phyloP scores from a whole-genome alignment of 345 rosid genomes.

The Pseudoturritis turrita region DNA sequence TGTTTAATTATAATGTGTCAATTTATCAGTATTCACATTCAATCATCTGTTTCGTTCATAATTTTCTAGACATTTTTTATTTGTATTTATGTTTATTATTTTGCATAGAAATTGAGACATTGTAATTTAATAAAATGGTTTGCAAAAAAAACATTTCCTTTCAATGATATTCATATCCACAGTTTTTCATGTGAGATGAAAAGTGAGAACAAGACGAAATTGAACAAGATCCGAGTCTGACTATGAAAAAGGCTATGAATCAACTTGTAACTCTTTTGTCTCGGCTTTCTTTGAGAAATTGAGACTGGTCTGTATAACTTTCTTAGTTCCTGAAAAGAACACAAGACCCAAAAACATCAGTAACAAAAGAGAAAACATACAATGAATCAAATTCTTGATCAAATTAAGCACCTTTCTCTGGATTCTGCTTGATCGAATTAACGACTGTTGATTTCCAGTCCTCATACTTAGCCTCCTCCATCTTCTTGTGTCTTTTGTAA shows the following conservation, averaged over 20 bases:
- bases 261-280: conserved; percentile 38
- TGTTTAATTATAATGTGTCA: too few species aligned
- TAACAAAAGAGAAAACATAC: not conserved
- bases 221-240: not conserved
- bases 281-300: conserved; percentile 45
- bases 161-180: not conserved
- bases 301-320: conserved; percentile 60
- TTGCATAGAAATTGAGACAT: not conserved
- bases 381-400: not conserved
- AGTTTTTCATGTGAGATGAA: not conserved
- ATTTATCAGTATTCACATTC: not conserved
- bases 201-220: not conserved
- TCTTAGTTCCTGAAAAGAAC: conserved; percentile 45
- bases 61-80: not conserved
- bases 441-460: conserved; percentile 77
- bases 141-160: not conserved
- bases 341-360: not conserved
- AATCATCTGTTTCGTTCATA: not conserved
- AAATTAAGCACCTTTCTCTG: conserved; percentile 39
- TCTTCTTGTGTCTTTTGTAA: conserved; percentile 59
- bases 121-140: not conserved
- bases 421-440: conserved; percentile 42
- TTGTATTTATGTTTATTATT: too few species aligned
- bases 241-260: conserved; percentile 10
- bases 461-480: conserved; percentile 57